These are phyloP conservation scores for Penicillium corylophilum DNA, from an alignment of 2,329 filamentous ascomycete species.

Conservation along the genomic window DNA sequence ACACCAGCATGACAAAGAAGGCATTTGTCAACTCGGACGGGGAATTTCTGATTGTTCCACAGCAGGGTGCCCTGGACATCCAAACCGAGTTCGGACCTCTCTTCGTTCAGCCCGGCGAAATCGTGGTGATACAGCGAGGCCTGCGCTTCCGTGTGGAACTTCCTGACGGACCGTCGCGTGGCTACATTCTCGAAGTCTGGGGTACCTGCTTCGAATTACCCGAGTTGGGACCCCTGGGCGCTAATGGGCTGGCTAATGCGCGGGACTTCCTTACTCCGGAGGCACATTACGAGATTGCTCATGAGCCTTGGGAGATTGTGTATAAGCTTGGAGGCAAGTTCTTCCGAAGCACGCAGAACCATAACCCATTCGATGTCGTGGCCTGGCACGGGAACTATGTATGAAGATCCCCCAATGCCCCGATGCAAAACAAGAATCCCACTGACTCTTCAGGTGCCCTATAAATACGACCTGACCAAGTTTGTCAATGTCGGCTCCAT, in stretches of 20 bases:
- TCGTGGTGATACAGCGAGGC: slow-evolving; percentile 66
- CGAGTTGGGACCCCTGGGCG: slow-evolving; percentile 65
- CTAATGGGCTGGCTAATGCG: slow-evolving; percentile 64
- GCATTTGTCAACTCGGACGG: slow-evolving; percentile 65
- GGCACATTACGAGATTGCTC: slow-evolving; percentile 57
- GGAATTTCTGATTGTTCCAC: slow-evolving; percentile 64
- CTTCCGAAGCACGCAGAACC: slow-evolving; percentile 60
- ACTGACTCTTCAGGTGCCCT: slow-evolving; percentile 29
- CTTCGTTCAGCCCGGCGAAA: slow-evolving; percentile 66
- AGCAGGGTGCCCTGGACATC: slow-evolving; percentile 64
- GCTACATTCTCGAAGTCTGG: slow-evolving; percentile 68
- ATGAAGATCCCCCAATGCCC: slow-evolving; percentile 4
- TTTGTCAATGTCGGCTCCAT: slow-evolving; percentile 43
- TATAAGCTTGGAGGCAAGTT: slow-evolving; percentile 63
- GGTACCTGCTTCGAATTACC: slow-evolving; percentile 65
- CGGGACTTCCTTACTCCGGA: slow-evolving; percentile 65
- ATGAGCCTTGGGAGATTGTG: slow-evolving; percentile 58
- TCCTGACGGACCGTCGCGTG: slow-evolving; percentile 60
- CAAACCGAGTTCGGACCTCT: slow-evolving; percentile 67
- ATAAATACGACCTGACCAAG: slow-evolving; percentile 44
- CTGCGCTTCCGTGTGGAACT: slow-evolving; percentile 62
- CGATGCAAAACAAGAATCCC: background rate
- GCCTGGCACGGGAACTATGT: slow-evolving; percentile 70
- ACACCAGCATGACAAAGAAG: slow-evolving; percentile 56
- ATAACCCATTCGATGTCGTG: slow-evolving; percentile 69